Evolutionary conservation across 306 rosid genomes (phyloP), one percentile per base, ranked within the genome.

Genomic region (Citrullus mucosospermus): DNA sequence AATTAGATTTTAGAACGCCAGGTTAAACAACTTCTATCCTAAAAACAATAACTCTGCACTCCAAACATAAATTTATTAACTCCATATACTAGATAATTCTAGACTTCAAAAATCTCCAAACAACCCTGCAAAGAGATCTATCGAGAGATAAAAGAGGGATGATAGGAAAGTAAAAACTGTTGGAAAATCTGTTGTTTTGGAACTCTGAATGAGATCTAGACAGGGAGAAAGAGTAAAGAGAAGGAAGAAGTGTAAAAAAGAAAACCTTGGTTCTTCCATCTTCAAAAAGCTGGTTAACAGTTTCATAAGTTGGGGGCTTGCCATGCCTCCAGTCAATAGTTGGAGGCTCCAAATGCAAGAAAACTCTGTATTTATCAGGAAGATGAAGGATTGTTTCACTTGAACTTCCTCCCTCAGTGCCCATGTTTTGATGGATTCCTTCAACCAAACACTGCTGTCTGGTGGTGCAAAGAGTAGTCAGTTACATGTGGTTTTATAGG

Each of bases 231-330:
- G 38, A 36, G 46, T 22, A 46, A 67, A 36, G 30, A 43, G 16
- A 54, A 53, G n/a, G 20, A 53, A 53, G 56, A 72, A 54, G 57
- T 59, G 58, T 6, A 11, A 59, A 59, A 25, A 32, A 82, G 6
- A 78, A 80, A 12, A 89, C 97, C 88, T 83, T 88, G 20, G 90
- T 88, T 79, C 91, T 78, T 75, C 97, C 97, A 82, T 89, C 76
- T 79, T 89, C 92, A 76, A 89, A 91, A 28, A 91, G 92, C 15
- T 77, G 59, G 74, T 91, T 90, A 12, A 88, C 94, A 71, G 0
- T 5, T 16, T 83, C 87, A 87, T 80, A 91, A 43, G 79, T 72
- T 32, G 97, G 92, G 81, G 92, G 91, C n/a, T 82, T 87, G 25
- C 97, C 94, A 85, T 85, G 88, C 81, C 92, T 91, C 97, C 97